phyloP scores from a whole-genome alignment of 805 yeast genomes.

The Saccharomycopsis schoenii region DNA sequence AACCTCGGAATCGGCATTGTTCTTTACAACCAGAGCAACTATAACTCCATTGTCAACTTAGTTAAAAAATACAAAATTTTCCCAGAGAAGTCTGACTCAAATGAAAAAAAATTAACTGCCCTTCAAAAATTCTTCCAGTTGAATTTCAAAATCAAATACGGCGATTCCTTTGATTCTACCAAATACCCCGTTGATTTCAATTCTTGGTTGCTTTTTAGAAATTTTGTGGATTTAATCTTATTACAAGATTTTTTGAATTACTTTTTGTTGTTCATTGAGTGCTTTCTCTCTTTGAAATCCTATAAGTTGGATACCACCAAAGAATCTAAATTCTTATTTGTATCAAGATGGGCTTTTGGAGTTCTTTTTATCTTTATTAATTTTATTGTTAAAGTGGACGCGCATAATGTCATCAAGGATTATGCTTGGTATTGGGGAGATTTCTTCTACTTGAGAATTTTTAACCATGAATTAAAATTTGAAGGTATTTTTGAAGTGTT shows the following conservation, averaged over 20 bases:
- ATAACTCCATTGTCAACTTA: conserved; percentile 43
- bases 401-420: conserved; percentile 80
- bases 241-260: conserved; percentile 81
- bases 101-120: conserved; percentile 20
- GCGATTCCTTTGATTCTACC: conserved; percentile 26
- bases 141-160: conserved; percentile 41
- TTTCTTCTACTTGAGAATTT: conserved; percentile 70
- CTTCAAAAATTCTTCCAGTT: conserved; percentile 34
- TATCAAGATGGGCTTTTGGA: conserved; percentile 51
- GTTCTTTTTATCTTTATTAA: conserved; percentile 54
- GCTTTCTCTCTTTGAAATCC: conserved; percentile 28
- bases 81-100: conserved; percentile 23
- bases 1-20: conserved; percentile 74
- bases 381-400: conserved; percentile 78
- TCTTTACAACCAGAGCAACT: conserved; percentile 55
- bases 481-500: conserved; percentile 87
- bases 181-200: conserved; percentile 63
- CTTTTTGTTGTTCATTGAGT: conserved; percentile 45
- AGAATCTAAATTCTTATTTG: conserved; percentile 36
- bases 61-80: conserved; percentile 39
- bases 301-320: conserved; percentile 25
- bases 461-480: conserved; percentile 57
- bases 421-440: conserved; percentile 97
- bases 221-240: conserved; percentile 67
- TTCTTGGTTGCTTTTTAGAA: conserved; percentile 74